Conservation (phyloP, 305 asterid genomes). For the Vinca major region DNA sequence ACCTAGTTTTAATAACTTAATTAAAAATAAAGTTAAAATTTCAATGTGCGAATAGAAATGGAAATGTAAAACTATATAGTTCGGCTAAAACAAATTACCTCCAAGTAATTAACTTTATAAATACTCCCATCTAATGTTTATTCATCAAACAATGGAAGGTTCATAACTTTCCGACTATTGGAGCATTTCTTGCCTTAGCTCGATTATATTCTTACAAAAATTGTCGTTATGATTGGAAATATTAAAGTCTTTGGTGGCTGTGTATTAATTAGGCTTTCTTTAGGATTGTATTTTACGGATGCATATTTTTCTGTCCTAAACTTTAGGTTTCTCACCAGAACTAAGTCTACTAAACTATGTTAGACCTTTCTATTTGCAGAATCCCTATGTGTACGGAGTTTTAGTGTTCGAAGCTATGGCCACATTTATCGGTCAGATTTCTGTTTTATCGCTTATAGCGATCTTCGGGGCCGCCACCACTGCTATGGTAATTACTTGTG, state of each 20-base stretch:
- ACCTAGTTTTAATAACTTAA: neutral
- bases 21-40: neutral
- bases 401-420: constrained; percentile 92
- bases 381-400: constrained; percentile 80
- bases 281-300: neutral
- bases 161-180: too few species aligned
- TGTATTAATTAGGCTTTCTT: neutral
- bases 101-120: neutral
- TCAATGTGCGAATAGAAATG: neutral
- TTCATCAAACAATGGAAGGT: too few species aligned
- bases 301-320: neutral
- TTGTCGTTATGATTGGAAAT: neutral
- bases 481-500: constrained; percentile 55
- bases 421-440: constrained; percentile 80
- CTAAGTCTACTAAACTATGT: neutral
- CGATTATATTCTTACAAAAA: neutral
- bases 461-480: constrained; percentile 94
- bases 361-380: constrained; percentile 35
- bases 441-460: constrained; percentile 83
- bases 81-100: neutral
- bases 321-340: neutral
- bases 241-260: neutral
- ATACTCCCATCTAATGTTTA: neutral
- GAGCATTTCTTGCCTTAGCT: neutral
- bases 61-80: neutral